These are phyloP conservation scores for Colletotrichum endophyticum DNA, from an alignment of 2,329 filamentous ascomycete species.

Conservation along the genomic window DNA sequence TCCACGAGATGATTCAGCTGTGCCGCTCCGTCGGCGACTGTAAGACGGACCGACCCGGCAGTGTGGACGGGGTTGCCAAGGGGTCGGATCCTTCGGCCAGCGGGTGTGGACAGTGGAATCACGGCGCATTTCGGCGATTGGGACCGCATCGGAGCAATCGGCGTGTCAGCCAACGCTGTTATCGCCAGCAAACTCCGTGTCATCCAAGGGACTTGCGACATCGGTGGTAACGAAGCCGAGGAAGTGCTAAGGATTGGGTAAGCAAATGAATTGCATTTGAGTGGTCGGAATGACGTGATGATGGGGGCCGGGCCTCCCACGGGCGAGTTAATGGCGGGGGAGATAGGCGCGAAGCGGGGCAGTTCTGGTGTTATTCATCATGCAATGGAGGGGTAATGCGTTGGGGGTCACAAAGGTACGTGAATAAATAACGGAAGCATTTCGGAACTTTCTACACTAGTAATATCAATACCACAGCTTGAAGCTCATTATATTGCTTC, in stretches of 20 bases:
- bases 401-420: neutral
- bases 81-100: neutral
- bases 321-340: neutral
- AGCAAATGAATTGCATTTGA: neutral
- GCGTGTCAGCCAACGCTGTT: neutral
- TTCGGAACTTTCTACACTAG: neutral
- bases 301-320: neutral
- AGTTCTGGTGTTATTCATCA: neutral
- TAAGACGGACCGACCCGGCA: neutral
- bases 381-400: conserved; percentile 16
- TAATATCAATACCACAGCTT: neutral
- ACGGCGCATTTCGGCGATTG: neutral
- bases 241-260: neutral
- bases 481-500: neutral
- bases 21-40: neutral
- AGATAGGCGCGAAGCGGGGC: neutral
- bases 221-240: neutral
- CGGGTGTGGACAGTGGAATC: neutral
- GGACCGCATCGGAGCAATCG: neutral
- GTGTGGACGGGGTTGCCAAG: neutral
- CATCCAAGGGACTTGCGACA: neutral
- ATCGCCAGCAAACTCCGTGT: neutral
- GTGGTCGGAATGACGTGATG: conserved; percentile 9
- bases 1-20: neutral
- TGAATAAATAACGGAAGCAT: neutral